Evolutionary conservation across 768 basidiomycete genomes (phyloP), one percentile per base, ranked within the genome.

Genomic region (Neoboletus brunneissimus): DNA sequence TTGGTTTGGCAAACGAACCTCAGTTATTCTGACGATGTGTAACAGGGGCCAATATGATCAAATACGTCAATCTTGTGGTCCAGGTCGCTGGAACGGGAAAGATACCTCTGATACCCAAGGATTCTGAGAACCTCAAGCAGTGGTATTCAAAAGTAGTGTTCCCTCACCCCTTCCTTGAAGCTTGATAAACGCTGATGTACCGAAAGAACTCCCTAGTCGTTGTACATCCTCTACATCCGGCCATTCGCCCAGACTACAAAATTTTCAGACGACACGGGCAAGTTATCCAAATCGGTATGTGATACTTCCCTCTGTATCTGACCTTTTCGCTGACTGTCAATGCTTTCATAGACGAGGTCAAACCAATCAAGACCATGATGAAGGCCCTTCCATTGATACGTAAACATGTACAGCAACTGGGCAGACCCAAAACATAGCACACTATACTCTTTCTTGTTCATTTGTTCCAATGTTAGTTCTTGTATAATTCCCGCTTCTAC

Each of bases 291-390:
- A 81, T 88, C 7, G 83, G 91, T 90, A 63, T 53, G 76, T 64
- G 15, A n/a, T 34, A 16, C 32, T 40, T n/a, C 7, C n/a, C 13
- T 23, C 54, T 12, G 5, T n/a, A 29, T 25, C 12, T 12, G 8
- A 18, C 15, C 44, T 27, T 20, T 37, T 29, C 8, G 27, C 22
- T 60, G 23, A 48, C 18, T 16, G 22, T 52, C 9, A 47, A 22
- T 25, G 45, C 40, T 27, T 25, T 38, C 25, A 11, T 58, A 91
- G 89, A 85, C 27, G 86, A 89, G 70, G 73, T 79, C 37, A 85
- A 88, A 64, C 82, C 89, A n/a, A 81, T 90, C 60, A 85, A 85
- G 65, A 81, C 91, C n/a, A 81, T 93, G 47, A 80, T 81, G 34
- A 76, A 77, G 56, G 86, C 84, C 8, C 72, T 92, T 49, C 87